Base-by-base conservation (phyloP, 768 basidiomycete species). In the Auricularia sp. region DNA sequence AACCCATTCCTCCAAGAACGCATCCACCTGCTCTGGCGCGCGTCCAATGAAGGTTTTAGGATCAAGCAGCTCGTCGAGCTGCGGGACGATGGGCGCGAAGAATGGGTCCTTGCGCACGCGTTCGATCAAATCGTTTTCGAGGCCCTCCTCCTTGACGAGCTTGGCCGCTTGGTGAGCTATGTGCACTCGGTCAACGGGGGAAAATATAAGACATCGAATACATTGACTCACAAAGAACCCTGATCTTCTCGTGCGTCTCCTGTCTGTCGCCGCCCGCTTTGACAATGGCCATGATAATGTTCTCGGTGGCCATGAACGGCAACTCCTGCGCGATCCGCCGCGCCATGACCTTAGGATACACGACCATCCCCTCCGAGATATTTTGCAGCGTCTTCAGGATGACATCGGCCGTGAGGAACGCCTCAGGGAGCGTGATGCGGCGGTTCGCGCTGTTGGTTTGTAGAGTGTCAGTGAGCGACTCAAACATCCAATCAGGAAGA, bases 251-350 rank as follows among this genome's bases (percentile, higher is more conserved):
- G 73, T 98, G 97, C 7, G 93, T 93, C 76, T 93, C 93, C 73
- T 98, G 97, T 39, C 97, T 83, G 75, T 98, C 95, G 1, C 95
- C 96, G 23, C 93, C 93, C 61, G 84, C 86, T 76, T 91, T 97
- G 67, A 98, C 97, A 53, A 99, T 85, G 1, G 93, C 93, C 97
- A 99, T 98, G 77, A 98, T 98, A 76, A 99, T 83, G 75, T 99
- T 99, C 76, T 99, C 97, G 1, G 97, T 99, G 3, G 96, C 94
- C 97, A 99, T 98, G 83, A 98, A 98, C 1, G 97, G 97, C 39
- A 99, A 82, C 74, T 99, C 97, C 74, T 98, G 92, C 2, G 86
- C 75, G 74, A 99, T 95, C 43, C 93, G 87, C 51, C 93, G 85
- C 10, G 83, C 91, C 68, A 99, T 98, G 66, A 99, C 96, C 73